Base-by-base conservation (phyloP, 805 yeast species). In the Cyberlindnera nakhonratchasimensis region DNA sequence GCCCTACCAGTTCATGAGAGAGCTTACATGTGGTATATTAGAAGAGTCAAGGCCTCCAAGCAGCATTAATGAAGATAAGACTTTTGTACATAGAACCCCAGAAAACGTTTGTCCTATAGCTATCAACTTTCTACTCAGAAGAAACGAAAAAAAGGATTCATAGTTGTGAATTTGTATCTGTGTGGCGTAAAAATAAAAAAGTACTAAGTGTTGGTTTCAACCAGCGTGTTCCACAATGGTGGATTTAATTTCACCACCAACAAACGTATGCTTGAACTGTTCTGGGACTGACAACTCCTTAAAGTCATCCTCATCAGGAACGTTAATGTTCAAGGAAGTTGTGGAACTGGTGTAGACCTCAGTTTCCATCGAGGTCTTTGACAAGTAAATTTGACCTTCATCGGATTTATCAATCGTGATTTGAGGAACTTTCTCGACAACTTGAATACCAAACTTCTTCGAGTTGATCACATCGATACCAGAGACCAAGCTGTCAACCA, bases 21-120 rank as follows among this genome's bases (percentile, higher is more conserved):
- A 64, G 96, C 97, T 30, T 90, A 86, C 72, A 85, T 89, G 93
- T 89, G 82, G 77, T 91, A 91, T 67, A 78, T 78, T 38, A 81
- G 89, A 74, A 80, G 77, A 59, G 86, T 90, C 41, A 70, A 64
- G 60, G 52, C 52, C 21, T 46, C 55, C 8, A 51, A 48, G 26
- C 47, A 47, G 32, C 47, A 43, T 26, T 31, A 24, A 26, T 16
- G 39, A 32, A 17, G 16, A 32, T 16, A 18, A 11, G 30, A 33
- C 22, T 30, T 33, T 40, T 48, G 52, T 47, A 51, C 42, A 52
- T 47, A 53, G 32, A 26, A 29, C 32, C 12, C 11, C 12, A 23
- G 8, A 23, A 9, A 23, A 12, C 8, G 26, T 23, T 9, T 23
- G 12, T 23, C n/a, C n/a, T n/a, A n/a, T n/a, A n/a, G n/a, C n/a